A percentile compares a stretch with the other conserved stretches of the same genome.
These are phyloP conservation scores for Aspergillus terreus DNA, from an alignment of 2,329 filamentous ascomycete species.

Conservation along the genomic window DNA sequence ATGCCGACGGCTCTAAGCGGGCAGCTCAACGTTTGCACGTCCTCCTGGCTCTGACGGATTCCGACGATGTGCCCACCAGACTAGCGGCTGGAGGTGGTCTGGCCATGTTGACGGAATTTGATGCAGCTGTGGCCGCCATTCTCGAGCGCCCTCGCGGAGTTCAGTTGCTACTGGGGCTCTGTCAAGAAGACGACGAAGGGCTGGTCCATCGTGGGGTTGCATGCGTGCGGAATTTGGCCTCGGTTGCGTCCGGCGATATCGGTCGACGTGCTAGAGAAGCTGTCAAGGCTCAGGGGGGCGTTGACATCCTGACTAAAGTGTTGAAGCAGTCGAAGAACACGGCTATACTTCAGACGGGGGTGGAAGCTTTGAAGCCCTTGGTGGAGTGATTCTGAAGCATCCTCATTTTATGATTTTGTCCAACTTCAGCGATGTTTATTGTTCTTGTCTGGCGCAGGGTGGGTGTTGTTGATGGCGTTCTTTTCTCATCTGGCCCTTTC, in stretches of 20 bases:
- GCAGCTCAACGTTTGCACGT: conserved; percentile 75
- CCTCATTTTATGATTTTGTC: conserved; percentile 3
- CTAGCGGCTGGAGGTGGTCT: conserved; percentile 84
- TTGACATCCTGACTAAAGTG: conserved; percentile 66
- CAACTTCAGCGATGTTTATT: conserved; percentile 4
- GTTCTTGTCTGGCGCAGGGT: background rate
- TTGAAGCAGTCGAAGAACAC: conserved; percentile 65
- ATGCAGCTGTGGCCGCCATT: conserved; percentile 68
- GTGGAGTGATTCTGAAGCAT: conserved; percentile 37
- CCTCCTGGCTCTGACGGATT: conserved; percentile 80
- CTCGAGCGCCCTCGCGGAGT: conserved; percentile 69
- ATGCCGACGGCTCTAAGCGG: conserved; percentile 55
- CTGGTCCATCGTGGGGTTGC: conserved; percentile 67
- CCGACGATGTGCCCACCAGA: conserved; percentile 74
- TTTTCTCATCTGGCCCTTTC: background rate
- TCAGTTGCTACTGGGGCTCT: conserved; percentile 74
- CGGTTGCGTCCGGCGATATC: conserved; percentile 58
- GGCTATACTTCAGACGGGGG: conserved; percentile 67
- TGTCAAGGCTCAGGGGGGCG: conserved; percentile 59
- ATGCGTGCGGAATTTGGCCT: conserved; percentile 68
- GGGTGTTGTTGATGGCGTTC: conserved; percentile 2
- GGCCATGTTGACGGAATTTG: conserved; percentile 76
- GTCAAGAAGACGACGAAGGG: conserved; percentile 60
- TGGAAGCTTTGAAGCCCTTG: conserved; percentile 69
- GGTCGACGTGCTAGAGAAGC: conserved; percentile 59